These are phyloP conservation scores for Coriolopsis trogii DNA, from an alignment of 1,284 basidiomycete genomes.

Conservation along the genomic window DNA sequence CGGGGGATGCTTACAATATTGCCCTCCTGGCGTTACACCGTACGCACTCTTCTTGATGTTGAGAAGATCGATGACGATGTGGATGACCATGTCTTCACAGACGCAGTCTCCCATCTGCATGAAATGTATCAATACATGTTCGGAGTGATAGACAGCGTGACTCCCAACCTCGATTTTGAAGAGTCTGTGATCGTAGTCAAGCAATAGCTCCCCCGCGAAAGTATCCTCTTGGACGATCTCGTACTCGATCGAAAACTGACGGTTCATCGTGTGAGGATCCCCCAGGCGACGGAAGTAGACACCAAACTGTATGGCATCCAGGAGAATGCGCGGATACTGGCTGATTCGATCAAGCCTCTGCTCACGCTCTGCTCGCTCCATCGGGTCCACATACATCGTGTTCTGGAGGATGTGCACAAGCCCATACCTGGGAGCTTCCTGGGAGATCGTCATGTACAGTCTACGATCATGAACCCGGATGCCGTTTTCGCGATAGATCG, in stretches of 20 bases:
- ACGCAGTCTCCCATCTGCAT: constrained; percentile 56
- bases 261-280: constrained; percentile 38
- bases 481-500: constrained; percentile 37
- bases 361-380: constrained; percentile 55
- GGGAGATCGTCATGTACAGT: constrained; percentile 21
- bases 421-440: constrained; percentile 12
- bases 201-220: constrained; percentile 53
- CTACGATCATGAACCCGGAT: constrained; percentile 41
- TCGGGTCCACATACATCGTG: constrained; percentile 64
- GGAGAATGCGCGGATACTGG: constrained; percentile 45
- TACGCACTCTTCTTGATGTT: constrained; percentile 61
- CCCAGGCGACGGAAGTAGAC: constrained; percentile 43
- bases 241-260: constrained; percentile 67
- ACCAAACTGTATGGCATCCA: constrained; percentile 67
- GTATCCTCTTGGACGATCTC: constrained; percentile 39
- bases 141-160: not conserved
- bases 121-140: not conserved
- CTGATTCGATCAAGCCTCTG: constrained; percentile 44
- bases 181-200: constrained; percentile 68
- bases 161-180: constrained; percentile 56
- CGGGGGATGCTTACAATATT: constrained; percentile 35
- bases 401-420: constrained; percentile 37
- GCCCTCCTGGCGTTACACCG: constrained; percentile 47
- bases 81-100: constrained; percentile 50
- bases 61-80: constrained; percentile 54